Evolutionary conservation across 2,329 filamentous ascomycete species (phyloP).

Genomic region (Ophiostoma angusticollis): DNA sequence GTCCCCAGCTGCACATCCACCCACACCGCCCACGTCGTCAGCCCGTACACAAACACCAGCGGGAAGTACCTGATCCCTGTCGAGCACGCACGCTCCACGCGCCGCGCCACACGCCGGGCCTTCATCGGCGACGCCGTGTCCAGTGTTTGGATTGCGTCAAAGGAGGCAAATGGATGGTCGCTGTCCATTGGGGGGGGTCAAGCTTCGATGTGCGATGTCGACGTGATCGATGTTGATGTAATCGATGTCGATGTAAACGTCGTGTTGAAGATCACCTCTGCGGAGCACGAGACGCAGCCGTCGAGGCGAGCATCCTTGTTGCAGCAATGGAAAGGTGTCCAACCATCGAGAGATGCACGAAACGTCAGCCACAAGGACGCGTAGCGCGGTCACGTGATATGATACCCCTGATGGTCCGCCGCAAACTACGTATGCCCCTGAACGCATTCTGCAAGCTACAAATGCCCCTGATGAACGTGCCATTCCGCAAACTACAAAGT

Average conservation of each 20-base stretch:
- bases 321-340: too few species aligned
- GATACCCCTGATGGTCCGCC: too few species aligned
- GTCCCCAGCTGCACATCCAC: constrained; percentile 65
- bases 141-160: not conserved
- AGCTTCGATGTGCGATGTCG: too few species aligned
- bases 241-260: too few species aligned
- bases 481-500: too few species aligned
- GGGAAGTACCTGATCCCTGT: constrained; percentile 68
- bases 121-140: constrained; percentile 24
- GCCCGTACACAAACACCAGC: constrained; percentile 73
- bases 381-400: too few species aligned
- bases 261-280: too few species aligned
- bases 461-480: too few species aligned
- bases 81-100: constrained; percentile 75
- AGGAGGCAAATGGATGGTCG: not conserved
- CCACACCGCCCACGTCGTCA: constrained; percentile 92
- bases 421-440: too few species aligned
- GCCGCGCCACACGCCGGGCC: constrained; percentile 52
- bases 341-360: too few species aligned
- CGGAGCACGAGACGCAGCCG: constrained; percentile 1
- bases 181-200: not conserved
- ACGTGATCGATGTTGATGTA: not conserved
- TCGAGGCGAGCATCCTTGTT: constrained; percentile 4
- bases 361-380: too few species aligned
- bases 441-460: too few species aligned